Evolutionary conservation across 2,329 filamentous ascomycete species (phyloP).

Genomic region (Gnomoniopsis smithogilvyi): DNA sequence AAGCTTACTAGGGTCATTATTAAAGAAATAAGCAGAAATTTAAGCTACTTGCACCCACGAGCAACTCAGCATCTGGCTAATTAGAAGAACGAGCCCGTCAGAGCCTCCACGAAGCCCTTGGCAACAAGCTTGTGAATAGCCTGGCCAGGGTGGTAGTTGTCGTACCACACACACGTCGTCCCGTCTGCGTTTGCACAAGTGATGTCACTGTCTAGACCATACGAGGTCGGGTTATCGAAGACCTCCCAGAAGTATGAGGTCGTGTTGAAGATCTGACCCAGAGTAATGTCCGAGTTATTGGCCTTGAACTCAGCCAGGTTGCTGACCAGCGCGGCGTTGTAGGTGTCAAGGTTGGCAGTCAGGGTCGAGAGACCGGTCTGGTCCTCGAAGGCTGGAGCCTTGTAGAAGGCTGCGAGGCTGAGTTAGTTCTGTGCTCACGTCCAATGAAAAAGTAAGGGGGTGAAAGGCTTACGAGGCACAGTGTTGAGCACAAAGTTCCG

Average conservation of each 20-base stretch:
- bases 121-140: slow-evolving; percentile 14
- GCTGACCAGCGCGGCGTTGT: slow-evolving; percentile 14
- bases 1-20: too few species aligned
- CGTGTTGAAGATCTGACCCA: slow-evolving; percentile 14
- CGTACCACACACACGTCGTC: slow-evolving; percentile 15
- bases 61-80: not conserved
- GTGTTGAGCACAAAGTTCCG: slow-evolving; percentile 15
- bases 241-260: slow-evolving; percentile 16
- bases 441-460: not conserved
- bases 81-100: slow-evolving; percentile 9
- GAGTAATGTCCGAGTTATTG: slow-evolving; percentile 12
- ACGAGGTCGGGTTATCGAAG: slow-evolving; percentile 9
- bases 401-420: slow-evolving; percentile 7
- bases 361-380: slow-evolving; percentile 6
- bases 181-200: slow-evolving; percentile 14
- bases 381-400: slow-evolving; percentile 9
- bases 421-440: not conserved
- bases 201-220: slow-evolving; percentile 15
- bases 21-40: too few species aligned
- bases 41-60: too few species aligned
- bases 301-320: slow-evolving; percentile 11
- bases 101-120: slow-evolving; percentile 6
- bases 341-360: slow-evolving; percentile 10
- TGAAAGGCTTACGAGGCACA: slow-evolving; percentile 8
- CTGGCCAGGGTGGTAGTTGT: slow-evolving; percentile 17